A percentile compares a stretch with the other conserved stretches of the same genome.
Evolutionary conservation across 2,329 filamentous ascomycete genomes (phyloP).

Genomic region (Cryphonectria radicalis): DNA sequence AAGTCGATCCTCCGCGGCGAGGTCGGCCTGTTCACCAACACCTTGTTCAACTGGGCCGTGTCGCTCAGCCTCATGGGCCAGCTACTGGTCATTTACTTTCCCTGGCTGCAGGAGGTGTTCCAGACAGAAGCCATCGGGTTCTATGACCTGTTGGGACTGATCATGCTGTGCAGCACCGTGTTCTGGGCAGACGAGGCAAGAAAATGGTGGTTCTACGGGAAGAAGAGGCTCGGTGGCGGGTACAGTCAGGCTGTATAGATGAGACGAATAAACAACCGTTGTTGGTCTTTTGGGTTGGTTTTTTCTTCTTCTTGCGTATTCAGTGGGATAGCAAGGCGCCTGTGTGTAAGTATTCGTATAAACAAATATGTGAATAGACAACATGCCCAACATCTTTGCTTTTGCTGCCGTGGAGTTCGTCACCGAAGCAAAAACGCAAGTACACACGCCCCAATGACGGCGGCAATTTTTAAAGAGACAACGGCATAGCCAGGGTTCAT

Average conservation of each 20-base stretch:
- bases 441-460: not conserved
- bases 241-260: slow-evolving; percentile 69
- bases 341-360: slow-evolving; percentile 24
- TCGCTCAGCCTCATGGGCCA: slow-evolving; percentile 83
- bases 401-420: not conserved
- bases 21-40: slow-evolving; percentile 80
- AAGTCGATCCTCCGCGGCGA: slow-evolving; percentile 91
- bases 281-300: not conserved
- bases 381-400: not conserved
- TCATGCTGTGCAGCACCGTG: slow-evolving; percentile 81
- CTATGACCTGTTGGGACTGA: slow-evolving; percentile 72
- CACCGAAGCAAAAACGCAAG: not conserved
- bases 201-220: slow-evolving; percentile 74
- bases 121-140: slow-evolving; percentile 86
- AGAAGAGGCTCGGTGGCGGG: slow-evolving; percentile 58
- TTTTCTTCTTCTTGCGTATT: not conserved
- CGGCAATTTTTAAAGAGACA: not conserved
- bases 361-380: slow-evolving; percentile 23
- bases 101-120: slow-evolving; percentile 90
- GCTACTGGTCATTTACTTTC: slow-evolving; percentile 90
- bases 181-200: slow-evolving; percentile 93
- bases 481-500: not conserved
- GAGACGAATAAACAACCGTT: slow-evolving; percentile 1
- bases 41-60: slow-evolving; percentile 96
- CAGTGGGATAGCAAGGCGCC: slow-evolving; percentile 15